Evolutionary conservation across 2,329 filamentous ascomycete genomes (phyloP).

Genomic region (Chaetomium globosum): DNA sequence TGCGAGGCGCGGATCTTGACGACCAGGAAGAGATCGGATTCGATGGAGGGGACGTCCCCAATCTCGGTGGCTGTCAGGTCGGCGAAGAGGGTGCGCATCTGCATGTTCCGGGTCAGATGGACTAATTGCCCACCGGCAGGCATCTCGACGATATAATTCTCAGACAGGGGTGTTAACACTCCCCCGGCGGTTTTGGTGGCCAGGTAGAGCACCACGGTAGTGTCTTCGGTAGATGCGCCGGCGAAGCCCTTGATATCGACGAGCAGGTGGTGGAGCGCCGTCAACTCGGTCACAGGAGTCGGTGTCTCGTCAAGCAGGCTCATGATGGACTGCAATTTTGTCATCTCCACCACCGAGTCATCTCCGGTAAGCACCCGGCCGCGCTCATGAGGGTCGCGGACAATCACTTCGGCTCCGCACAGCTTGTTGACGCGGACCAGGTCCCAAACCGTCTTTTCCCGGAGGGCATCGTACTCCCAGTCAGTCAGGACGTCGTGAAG

Average conservation of each 20-base stretch:
- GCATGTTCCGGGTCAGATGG: constrained; percentile 64
- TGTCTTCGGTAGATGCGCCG: constrained; percentile 73
- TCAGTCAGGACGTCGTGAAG: constrained; percentile 90
- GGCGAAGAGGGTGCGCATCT: constrained; percentile 82
- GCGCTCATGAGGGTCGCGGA: constrained; percentile 80
- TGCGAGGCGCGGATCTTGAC: constrained; percentile 72
- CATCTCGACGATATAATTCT: constrained; percentile 79
- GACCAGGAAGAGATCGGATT: constrained; percentile 78
- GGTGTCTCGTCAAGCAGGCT: constrained; percentile 87
- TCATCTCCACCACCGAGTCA: constrained; percentile 89
- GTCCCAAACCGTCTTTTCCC: constrained; percentile 94
- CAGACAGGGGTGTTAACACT: constrained; percentile 70
- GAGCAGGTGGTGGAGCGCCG: constrained; percentile 76
- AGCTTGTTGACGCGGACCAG: constrained; percentile 92
- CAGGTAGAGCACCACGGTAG: constrained; percentile 75
- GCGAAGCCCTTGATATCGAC: constrained; percentile 83
- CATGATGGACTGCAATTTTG: constrained; percentile 92
- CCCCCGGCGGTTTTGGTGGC: constrained; percentile 70
- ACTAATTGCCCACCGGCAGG: constrained; percentile 72
- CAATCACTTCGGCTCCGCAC: constrained; percentile 90
- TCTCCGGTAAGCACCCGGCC: constrained; percentile 88
- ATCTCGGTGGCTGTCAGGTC: constrained; percentile 79
- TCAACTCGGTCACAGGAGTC: constrained; percentile 65
- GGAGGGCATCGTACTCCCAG: constrained; percentile 76
- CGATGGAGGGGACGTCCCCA: constrained; percentile 62